These are phyloP conservation scores for Phytophthora uliginosa DNA, from an alignment of 352 stramenopile species.

Conservation along the genomic window DNA sequence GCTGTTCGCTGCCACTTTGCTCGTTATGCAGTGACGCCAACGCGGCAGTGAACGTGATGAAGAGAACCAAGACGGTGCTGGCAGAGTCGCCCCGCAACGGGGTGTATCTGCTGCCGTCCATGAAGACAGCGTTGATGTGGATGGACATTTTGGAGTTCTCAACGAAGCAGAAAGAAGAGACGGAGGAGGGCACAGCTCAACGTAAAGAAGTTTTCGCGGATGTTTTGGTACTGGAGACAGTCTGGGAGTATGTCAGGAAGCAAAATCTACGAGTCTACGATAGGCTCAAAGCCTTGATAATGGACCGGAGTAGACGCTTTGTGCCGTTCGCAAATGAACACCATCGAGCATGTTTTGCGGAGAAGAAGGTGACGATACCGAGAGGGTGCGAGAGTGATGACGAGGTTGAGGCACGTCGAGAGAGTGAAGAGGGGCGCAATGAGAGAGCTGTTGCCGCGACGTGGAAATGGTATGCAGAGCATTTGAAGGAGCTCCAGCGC, in stretches of 20 bases:
- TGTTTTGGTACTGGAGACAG: constrained; percentile 91
- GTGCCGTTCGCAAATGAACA: no score
- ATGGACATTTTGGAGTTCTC: constrained; percentile 90
- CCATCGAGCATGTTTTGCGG: no score
- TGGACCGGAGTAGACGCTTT: background rate
- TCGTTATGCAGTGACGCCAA: constrained; percentile 41
- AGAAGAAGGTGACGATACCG: no score
- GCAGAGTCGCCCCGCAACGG: constrained; percentile 49
- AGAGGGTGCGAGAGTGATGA: no score
- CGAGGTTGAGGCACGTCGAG: background rate
- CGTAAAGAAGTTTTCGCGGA: constrained; percentile 56
- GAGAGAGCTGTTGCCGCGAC: background rate
- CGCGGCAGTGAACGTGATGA: background rate
- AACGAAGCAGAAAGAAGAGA: constrained; percentile 59
- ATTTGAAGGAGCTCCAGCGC: background rate
- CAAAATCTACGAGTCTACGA: constrained; percentile 65
- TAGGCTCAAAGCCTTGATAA: background rate
- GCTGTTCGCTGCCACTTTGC: constrained; percentile 64
- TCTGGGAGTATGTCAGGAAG: constrained; percentile 87
- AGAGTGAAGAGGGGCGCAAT: background rate
- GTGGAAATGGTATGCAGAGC: background rate
- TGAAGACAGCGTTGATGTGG: constrained; percentile 86
- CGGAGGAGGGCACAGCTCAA: no score
- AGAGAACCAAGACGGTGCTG: constrained; percentile 54
- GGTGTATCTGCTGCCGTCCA: constrained; percentile 81